These are phyloP conservation scores for Phytophthora podocarpi DNA, from an alignment of 352 stramenopile genomes.

Conservation along the genomic window DNA sequence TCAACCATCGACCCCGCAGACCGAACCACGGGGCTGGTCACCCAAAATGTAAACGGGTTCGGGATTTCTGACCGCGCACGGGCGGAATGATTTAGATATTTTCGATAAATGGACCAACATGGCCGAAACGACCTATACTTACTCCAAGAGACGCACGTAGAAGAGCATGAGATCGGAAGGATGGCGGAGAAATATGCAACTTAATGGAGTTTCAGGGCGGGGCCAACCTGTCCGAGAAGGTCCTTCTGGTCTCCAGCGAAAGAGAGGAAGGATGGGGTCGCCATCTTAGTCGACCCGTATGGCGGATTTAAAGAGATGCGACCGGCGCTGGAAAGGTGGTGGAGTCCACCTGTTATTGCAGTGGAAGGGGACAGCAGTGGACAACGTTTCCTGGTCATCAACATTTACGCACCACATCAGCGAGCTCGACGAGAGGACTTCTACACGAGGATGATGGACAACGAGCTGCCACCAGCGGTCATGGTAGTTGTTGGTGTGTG, in stretches of 20 bases:
- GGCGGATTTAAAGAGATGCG: neutral
- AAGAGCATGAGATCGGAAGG: neutral
- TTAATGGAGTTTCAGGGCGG: neutral
- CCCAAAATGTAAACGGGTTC: neutral
- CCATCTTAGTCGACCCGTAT: neutral
- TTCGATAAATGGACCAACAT: neutral
- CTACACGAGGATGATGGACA: too few species aligned
- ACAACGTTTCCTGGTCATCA: neutral
- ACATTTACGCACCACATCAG: neutral
- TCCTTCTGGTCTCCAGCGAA: neutral
- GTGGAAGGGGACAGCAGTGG: neutral
- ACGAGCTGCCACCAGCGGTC: too few species aligned
- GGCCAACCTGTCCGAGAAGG: too few species aligned
- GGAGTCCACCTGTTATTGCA: neutral
- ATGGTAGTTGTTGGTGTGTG: too few species aligned
- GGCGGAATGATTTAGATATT: neutral
- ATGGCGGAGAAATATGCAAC: neutral
- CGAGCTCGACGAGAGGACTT: too few species aligned
- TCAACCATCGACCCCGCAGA: too few species aligned
- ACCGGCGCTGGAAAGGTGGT: neutral
- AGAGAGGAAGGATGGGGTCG: neutral
- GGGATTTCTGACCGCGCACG: neutral
- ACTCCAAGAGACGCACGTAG: neutral
- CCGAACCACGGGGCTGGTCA: neutral
- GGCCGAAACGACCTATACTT: neutral